Evolutionary conservation across 2,329 filamentous ascomycete genomes (phyloP), one percentile per base, ranked within the genome.

Genomic region (Fusarium nisikadoi): DNA sequence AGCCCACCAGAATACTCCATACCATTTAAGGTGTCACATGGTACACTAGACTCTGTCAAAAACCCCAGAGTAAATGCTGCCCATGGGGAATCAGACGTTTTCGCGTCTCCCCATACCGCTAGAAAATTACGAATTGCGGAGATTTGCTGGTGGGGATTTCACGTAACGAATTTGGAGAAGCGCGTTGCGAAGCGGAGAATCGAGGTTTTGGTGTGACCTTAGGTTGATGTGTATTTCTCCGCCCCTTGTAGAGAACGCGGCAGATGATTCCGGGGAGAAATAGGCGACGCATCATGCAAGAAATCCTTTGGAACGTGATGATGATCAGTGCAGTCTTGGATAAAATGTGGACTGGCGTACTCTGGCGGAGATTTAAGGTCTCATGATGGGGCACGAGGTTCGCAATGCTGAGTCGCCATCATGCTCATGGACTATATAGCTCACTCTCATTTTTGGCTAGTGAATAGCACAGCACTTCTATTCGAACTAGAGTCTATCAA

Each of bases 71-170:
- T 53, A 33, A 42, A 19, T 35, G 6, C 38, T 64, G 45, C 62
- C 65, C 65, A 67, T 55, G 65, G 65, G 65, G 65, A 62, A 68
- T 68, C 47, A 55, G 36, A 61, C 65, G 62, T 67, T 67, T 33
- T 61, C 35, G 45, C 54, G 49, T 50, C 39, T 54, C 49, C 62
- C 65, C 29, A 55, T 42, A 61, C 57, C 27, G 6, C 56, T 41
- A 60, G 46, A 54, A 35, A 31, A 59, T 29, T 19, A 17, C 16
- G 8, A 38, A 49, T 35, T 55, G 58, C 58, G 58, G 58, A 57
- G 39, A 57, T 61, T 61, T 61, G 33, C 25, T 25, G 3, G 56
- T 59, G 56, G 56, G 10, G 46, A 35, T 7, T 27, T 42, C 27
- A 19, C 10, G 14, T n/a, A 53, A 35, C 29, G 17, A 25, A 58